Base-by-base conservation (phyloP, 352 stramenopile genomes). In the Phytophthora quininea region DNA sequence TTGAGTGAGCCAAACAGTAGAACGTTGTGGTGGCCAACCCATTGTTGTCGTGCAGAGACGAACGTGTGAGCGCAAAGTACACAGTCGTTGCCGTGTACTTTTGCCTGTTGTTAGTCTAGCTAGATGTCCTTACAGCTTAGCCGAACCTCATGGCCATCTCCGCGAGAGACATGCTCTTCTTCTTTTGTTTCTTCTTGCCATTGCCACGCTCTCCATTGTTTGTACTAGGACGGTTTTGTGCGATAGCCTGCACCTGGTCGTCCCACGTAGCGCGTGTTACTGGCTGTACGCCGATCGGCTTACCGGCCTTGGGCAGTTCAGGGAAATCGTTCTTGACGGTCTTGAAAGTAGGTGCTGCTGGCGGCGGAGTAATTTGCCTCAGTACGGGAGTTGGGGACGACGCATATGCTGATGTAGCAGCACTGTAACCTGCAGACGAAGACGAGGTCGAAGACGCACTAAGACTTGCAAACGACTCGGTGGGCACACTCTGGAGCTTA, bases 211-310 rank as follows among this genome's bases (percentile, higher is more conserved):
- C 62, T 54, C 72, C 63, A 29, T 68, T 75, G 30, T 50, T 27
- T 0, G 42, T 10, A 14, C 57, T 73, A n/a, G 67, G 31, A 10
- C 84, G 82, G 59, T 90, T 88, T 54, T 92, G 81, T 35, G 80
- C 86, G 51, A 94, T 92, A 9, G 74, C 49, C 53, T 92, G 86
- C 29, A 92, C 68, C 40, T 91, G 82, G 42, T 94, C 84, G 57
- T 94, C 82, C 86, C 86, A 94, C 11, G 86, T 94, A 35, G 86
- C 84, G n/a, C 86, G 76, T 1, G 86, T 94, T 54, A 92, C 88
- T 1, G 85, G 68, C 58, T 92, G 82, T 57, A 94, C 79, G 32
- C 88, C 88, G 3, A 92, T 32, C 7, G 82, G 72, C 27, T 82
- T 79, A 9, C 55, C 62, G 4, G 83, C 78, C 60, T 79, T 82